These are phyloP conservation scores for Panaeolus cyanescens DNA, from an alignment of 768 basidiomycete species.

Conservation along the genomic window DNA sequence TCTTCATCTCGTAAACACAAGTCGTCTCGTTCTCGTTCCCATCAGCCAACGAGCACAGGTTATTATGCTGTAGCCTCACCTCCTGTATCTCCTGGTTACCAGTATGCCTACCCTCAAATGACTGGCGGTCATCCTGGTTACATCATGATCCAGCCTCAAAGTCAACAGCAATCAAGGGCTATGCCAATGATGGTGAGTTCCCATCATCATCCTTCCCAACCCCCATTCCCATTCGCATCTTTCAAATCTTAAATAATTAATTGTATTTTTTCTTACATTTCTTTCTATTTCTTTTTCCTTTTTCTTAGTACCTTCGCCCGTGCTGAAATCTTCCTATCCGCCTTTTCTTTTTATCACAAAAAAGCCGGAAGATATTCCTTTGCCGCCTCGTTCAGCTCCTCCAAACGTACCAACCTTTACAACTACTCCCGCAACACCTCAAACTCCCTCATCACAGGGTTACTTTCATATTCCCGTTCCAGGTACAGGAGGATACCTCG, in stretches of 20 bases:
- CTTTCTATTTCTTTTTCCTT: constrained; percentile 4
- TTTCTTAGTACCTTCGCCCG: constrained; percentile 3
- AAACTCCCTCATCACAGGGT: neutral
- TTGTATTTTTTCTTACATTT: neutral
- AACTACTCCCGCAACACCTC: constrained; percentile 1
- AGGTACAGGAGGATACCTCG: constrained; percentile 2
- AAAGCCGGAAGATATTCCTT: constrained; percentile 9
- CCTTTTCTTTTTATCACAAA: constrained; percentile 7
- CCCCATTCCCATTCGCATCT: neutral
- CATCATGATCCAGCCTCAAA: constrained; percentile 20
- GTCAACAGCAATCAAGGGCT: constrained; percentile 12
- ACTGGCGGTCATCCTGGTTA: constrained; percentile 19
- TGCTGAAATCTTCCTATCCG: constrained; percentile 2
- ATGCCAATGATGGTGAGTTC: constrained; percentile 26
- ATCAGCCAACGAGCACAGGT: constrained; percentile 11
- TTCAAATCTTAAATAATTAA: neutral
- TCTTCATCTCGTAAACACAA: neutral
- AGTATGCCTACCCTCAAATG: constrained; percentile 18
- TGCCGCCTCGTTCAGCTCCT: constrained; percentile 13
- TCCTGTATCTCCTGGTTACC: constrained; percentile 24
- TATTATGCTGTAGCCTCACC: constrained; percentile 22
- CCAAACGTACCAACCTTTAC: constrained; percentile 10
- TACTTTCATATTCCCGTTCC: constrained; percentile 7
- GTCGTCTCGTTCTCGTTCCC: constrained; percentile 14
- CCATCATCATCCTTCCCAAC: neutral